Base-by-base conservation (phyloP, 2,329 filamentous ascomycete species). In the Fusarium coicis region DNA sequence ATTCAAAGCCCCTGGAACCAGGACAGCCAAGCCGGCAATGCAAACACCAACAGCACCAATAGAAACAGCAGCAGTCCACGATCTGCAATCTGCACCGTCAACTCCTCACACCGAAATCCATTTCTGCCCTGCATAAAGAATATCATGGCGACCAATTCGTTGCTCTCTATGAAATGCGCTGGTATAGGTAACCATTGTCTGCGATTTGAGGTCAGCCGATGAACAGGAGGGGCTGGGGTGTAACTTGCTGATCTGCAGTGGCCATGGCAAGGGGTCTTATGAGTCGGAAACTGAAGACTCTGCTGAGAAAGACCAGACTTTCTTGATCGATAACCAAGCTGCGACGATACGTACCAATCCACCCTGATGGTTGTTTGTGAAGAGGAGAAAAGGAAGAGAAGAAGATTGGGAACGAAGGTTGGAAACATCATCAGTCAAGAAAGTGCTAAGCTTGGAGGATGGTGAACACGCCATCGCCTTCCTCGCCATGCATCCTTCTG, bases 121-220 rank as follows among this genome's bases (percentile, higher is more conserved):
- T 36, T 2, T 2, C 32, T 52, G 12, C 26, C 49, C 0, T 52
- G 16, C 1, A 21, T 9, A 10, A 18, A 52, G 3, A 5, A 52
- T 15, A 18, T 26, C 12, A 52, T 5, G 0, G 2, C 12, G 4
- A 52, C 2, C 7, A 21, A 8, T 26, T n/a, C 7, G n/a, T 3
- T 15, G 18, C 32, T 36, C 2, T 52, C n/a, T 6, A 23, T 4
- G 2, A 26, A 14, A 21, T 4, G 32, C 8, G 32, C 16, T 8
- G 4, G 9, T 21, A 10, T 14, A 10, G 49, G 49, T 4, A 36
- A 15, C 18, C 32, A 36, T 52, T 16, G 30, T 36, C 49, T 36
- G 49, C 10, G n/a, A 7, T 36, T 16, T 9, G 49, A 28, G 12
- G 34, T 37, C 6, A 53, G 32, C 23, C 6, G 5, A 37, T 4